Evolutionary conservation across 176 grass and related monocot species (phyloP), one percentile per base, ranked within the genome.

Genomic region (Carex pumila): DNA sequence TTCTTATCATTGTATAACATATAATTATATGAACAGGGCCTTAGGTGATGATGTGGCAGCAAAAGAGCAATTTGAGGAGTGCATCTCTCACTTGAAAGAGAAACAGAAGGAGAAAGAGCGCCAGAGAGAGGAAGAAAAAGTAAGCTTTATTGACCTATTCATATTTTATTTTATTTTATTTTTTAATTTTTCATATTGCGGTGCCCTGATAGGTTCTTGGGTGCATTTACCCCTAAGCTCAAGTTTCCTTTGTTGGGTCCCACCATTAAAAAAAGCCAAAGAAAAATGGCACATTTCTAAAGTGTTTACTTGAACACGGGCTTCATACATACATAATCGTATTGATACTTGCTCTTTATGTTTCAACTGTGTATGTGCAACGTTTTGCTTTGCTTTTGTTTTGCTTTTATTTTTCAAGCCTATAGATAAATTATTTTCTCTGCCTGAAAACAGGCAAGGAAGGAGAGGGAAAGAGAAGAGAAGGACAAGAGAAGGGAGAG

Each of bases 61-160:
- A 66, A 92, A 61, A 94, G 93, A 95, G 87, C 81, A 93, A 92
- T 99, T 99, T 83, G 88, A 99, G 72, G 91, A 93, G 31, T 92
- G 90, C 61, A 80, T 99, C 53, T 79, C 85, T 71, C 93, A 90
- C 81, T 87, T 99, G 74, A 92, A 99, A 88, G 93, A 94, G 82
- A 92, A 94, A 82, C 80, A 93, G 60, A 99, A 90, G 85, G 93
- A 99, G 87, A 99, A 94, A 82, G 96, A 94, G 21, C 96, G 89
- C 17, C 81, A 91, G 83, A 93, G 93, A 81, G 93, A 99, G 85
- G 96, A 99, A 81, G 96, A 99, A 68, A 99, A 95, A 86, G 95
- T 98, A 89, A 81, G 49, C 12, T 81, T 81, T 17, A 77, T 78
- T 52, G 1, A 34, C 10, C 19, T 5, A 29, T 53, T 29, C 45